phyloP scores from a whole-genome alignment of 2,329 filamentous ascomycete species.

The Trichoderma brevicompactum region DNA sequence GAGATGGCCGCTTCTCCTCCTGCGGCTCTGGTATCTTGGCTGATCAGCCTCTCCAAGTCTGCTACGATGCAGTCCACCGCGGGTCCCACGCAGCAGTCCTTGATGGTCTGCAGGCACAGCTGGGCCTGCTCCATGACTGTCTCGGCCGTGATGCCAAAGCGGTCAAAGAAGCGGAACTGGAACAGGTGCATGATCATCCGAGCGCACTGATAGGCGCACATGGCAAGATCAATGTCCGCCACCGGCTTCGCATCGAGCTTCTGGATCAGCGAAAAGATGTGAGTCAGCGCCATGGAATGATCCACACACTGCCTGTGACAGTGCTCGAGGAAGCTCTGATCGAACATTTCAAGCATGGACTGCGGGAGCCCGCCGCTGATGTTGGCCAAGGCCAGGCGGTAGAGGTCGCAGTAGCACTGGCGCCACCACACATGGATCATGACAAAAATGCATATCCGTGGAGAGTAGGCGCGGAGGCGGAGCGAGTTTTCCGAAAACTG shows the following conservation, averaged over 20 bases:
- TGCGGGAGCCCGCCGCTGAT: conserved; percentile 56
- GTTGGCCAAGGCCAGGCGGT: conserved; percentile 56
- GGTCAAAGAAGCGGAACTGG: conserved; percentile 47
- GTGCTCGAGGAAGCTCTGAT: conserved; percentile 53
- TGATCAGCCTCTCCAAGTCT: conserved; percentile 58
- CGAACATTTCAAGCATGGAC: conserved; percentile 50
- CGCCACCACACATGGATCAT: conserved; percentile 66
- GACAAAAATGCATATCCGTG: conserved; percentile 60
- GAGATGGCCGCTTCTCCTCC: background rate
- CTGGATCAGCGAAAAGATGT: conserved; percentile 58
- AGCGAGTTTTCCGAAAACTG: conserved; percentile 62
- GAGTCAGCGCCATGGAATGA: conserved; percentile 59
- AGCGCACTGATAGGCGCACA: conserved; percentile 60
- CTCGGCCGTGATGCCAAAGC: conserved; percentile 51
- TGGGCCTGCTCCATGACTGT: conserved; percentile 54
- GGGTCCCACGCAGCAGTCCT: conserved; percentile 55
- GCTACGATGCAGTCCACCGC: conserved; percentile 53
- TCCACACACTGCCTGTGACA: conserved; percentile 58
- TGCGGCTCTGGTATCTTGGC: conserved; percentile 46
- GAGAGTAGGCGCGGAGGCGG: conserved; percentile 60
- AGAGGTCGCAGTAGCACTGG: conserved; percentile 62
- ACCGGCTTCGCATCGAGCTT: conserved; percentile 57
- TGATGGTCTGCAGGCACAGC: conserved; percentile 57
- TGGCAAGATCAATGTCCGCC: conserved; percentile 59
- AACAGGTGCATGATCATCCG: conserved; percentile 57